phyloP scores from a whole-genome alignment of 1,139 yeast species.

The Saccharomyces hybrid region DNA sequence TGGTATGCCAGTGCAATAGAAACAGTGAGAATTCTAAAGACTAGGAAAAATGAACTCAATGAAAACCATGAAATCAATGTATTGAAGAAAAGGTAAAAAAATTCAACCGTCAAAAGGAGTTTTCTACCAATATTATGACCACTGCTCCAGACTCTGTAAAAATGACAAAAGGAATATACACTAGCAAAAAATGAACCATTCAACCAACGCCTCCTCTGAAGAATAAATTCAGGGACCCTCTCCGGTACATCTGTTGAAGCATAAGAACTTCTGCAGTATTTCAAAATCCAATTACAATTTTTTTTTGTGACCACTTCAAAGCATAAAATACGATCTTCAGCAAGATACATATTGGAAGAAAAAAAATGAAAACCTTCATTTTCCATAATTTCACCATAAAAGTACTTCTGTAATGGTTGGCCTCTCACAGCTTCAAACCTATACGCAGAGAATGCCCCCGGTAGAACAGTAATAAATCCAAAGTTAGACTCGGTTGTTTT shows the following conservation, averaged over 20 bases:
- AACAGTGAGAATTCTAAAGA: constrained; percentile 68
- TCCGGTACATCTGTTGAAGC: constrained; percentile 98
- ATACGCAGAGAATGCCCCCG: constrained; percentile 92
- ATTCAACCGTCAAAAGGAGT: constrained; percentile 66
- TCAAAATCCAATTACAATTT: constrained; percentile 75
- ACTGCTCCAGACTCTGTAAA: constrained; percentile 64
- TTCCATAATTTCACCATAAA: constrained; percentile 79
- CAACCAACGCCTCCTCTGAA: constrained; percentile 92
- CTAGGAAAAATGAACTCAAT: constrained; percentile 71
- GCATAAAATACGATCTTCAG: constrained; percentile 91
- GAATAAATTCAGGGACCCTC: constrained; percentile 71
- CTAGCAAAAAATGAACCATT: constrained; percentile 98
- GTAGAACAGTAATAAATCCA: constrained; percentile 83
- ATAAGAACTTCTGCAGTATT: constrained; percentile 80
- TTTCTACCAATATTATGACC: constrained; percentile 71
- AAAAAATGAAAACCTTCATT: constrained; percentile 60
- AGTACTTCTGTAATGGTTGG: constrained; percentile 79
- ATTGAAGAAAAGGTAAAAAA: constrained; percentile 62
- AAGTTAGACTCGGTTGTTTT: constrained; percentile 85
- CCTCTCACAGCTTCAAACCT: constrained; percentile 75
- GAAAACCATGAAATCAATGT: constrained; percentile 76
- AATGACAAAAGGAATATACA: constrained; percentile 70
- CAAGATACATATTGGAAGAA: constrained; percentile 89
- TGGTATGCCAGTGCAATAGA: constrained; percentile 51
- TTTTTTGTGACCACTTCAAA: constrained; percentile 85